Evolutionary conservation across 2,329 filamentous ascomycete genomes (phyloP), one percentile per base, ranked within the genome.

Genomic region (Ophiocordyceps camponoti-saundersi): DNA sequence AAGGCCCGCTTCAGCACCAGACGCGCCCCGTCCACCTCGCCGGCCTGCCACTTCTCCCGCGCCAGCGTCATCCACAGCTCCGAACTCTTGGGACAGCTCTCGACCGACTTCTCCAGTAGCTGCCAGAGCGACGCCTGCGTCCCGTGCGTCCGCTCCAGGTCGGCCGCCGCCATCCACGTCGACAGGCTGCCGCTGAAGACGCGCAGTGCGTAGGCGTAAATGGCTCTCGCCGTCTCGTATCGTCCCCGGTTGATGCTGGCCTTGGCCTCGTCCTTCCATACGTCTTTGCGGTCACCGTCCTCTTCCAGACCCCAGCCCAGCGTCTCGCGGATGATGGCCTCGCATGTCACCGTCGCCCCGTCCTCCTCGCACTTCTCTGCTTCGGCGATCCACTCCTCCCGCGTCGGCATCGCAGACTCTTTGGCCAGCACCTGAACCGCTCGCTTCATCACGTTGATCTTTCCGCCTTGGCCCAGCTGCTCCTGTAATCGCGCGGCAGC

Each of bases 21-120:
- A 48, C 92, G 78, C 13, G 92, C 89, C 51, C 86, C 86, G 59
- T 95, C 82, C 42, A 94, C 80, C 56, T 94, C 82, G 45, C 88
- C 88, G 2, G 83, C 78, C 58, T 92, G 79, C 85, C 87, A 92
- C 59, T 89, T 94, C 67, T 96, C 92, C 64, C 90, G 86, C 34
- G 90, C 92, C 46, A 95, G 80, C 71, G 93, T 84, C 73, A 98
- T 82, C 92, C 92, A 98, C 20, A 98, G 68, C 20, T 88, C 82
- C 62, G 95, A 89, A 54, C 83, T 88, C 53, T 86, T 83, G 1
- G 92, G 90, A 55, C 90, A 95, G 8, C 88, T 87, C 59, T 94
- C 90, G 30, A 95, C 88, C 0, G 89, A 88, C 61, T 94, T 93
- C 61, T 95, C 89, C 4, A 98, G 74, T 0, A 95, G 74, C 51